Percentiles rank a stretch among this genome's conserved stretches.
Evolutionary conservation across 495 filamentous ascomycete genomes (phyloP).

Genomic region (Tuber brumale): DNA sequence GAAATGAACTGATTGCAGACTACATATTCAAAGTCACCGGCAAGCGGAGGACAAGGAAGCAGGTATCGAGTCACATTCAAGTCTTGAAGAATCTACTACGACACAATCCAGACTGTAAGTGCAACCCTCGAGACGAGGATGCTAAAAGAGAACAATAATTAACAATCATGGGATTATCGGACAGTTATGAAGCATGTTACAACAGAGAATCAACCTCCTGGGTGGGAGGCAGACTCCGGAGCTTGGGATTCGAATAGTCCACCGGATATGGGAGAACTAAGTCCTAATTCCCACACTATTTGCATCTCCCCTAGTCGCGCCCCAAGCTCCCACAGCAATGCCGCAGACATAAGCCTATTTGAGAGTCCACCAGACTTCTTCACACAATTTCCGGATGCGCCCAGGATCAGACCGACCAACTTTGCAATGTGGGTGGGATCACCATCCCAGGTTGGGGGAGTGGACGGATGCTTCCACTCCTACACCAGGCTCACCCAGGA

Average conservation of each 20-base stretch:
- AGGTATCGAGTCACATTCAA: slow-evolving; percentile 95
- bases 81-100: slow-evolving; percentile 80
- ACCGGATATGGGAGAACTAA: slow-evolving; percentile 16
- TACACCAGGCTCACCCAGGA: slow-evolving; percentile 35
- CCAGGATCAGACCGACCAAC: slow-evolving; percentile 26
- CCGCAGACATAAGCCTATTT: slow-evolving; percentile 15
- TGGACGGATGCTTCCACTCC: slow-evolving; percentile 37
- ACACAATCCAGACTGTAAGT: slow-evolving; percentile 52
- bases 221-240: slow-evolving; percentile 30
- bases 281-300: slow-evolving; percentile 11
- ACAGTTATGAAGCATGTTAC: slow-evolving; percentile 40
- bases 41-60: slow-evolving; percentile 64
- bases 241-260: slow-evolving; percentile 25
- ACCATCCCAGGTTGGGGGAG: slow-evolving; percentile 22
- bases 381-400: slow-evolving; percentile 22
- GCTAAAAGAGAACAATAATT: neutral
- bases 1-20: slow-evolving; percentile 85
- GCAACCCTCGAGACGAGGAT: slow-evolving; percentile 17
- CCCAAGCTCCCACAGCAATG: slow-evolving; percentile 2
- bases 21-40: slow-evolving; percentile 68
- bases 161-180: slow-evolving; percentile 6
- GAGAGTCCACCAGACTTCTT: slow-evolving; percentile 22
- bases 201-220: slow-evolving; percentile 33
- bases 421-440: slow-evolving; percentile 39
- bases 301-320: slow-evolving; percentile 8